These are phyloP conservation scores for Chlorella sp. DNA, from an alignment of 139 green algal species.

Conservation along the genomic window DNA sequence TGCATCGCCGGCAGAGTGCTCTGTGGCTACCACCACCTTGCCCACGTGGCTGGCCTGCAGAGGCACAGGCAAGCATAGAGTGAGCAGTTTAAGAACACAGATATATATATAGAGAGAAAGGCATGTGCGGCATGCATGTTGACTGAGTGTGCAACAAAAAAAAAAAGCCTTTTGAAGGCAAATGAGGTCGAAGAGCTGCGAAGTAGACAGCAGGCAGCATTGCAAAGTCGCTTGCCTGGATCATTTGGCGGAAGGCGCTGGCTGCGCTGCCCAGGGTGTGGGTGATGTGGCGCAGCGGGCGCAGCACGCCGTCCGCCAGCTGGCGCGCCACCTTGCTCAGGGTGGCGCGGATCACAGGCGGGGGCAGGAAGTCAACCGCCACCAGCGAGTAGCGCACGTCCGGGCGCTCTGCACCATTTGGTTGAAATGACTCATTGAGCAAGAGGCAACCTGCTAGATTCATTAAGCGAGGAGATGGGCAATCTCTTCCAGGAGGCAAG, in stretches of 20 bases:
- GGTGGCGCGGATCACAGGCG: conserved; percentile 47
- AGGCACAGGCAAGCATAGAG: too few relatives aligned
- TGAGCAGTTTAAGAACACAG: not conserved
- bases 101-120: too few relatives aligned
- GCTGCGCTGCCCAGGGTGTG: conserved; percentile 59
- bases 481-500: not conserved
- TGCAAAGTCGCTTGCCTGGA: conserved; percentile 55
- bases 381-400: conserved; percentile 81
- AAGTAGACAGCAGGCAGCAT: not conserved
- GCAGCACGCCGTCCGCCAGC: conserved; percentile 55
- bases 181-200: not conserved
- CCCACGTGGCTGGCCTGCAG: conserved; percentile 69
- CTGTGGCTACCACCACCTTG: conserved; percentile 79
- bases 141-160: too few relatives aligned
- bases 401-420: conserved; percentile 61
- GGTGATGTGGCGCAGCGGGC: conserved; percentile 57
- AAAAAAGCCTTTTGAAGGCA: too few relatives aligned
- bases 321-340: conserved; percentile 42
- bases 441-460: too few relatives aligned
- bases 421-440: not conserved
- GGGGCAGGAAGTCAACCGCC: conserved; percentile 90
- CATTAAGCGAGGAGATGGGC: not conserved
- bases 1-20: not conserved
- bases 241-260: conserved; percentile 83
- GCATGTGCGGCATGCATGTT: too few relatives aligned